Base-by-base conservation (phyloP, 306 rosid genomes). In the Vigna radiata region DNA sequence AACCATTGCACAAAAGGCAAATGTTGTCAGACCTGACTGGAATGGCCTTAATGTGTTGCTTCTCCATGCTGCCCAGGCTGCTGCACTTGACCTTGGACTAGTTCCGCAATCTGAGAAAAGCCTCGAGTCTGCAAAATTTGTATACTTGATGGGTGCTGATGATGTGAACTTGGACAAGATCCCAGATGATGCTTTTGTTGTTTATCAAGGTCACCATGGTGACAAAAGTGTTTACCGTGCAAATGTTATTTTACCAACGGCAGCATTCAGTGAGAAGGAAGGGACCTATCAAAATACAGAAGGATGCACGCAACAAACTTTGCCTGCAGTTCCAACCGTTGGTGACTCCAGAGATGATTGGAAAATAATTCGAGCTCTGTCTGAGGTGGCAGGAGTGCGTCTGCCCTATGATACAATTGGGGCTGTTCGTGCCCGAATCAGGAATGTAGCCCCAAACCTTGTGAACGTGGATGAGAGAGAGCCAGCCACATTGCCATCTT, bases 261-360 rank as follows among this genome's bases (percentile, higher is more conserved):
- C 96, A 31, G 99, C 99, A 37, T 92, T 95, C 86, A 95, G 97
- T 49, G 99, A 95, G 89, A 95, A 95, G 85, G 99, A 95, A 81
- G 99, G 97, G 17, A 95, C 89, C 16, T 95, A 91, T 19, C 97
- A 88, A 78, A 95, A 95, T 66, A 95, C 98, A 0, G 99, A 95
- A 80, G 99, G 99, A 43, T 92, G 91, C 79, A 4, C 91, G 21
- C 99, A 92, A 82, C 97, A 88, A 81, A 95, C 99, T 46, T 43
- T 93, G 83, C 99, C 99, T 70, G 97, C 97, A 47, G 99, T 95
- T 68, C 97, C 99, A 14, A 92, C 97, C 37, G 99, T 95, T 1
- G 99, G 97, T 5, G 99, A 95, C 84, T 96, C 99, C 29, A 86
- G 99, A 82, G 99, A 95, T 47, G 99, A 95, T 75, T 95, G 99